A percentile compares a stretch with the other conserved stretches of the same genome.
Conservation (phyloP, 2,329 filamentous ascomycete species). For the Coniochaeta prunicola region DNA sequence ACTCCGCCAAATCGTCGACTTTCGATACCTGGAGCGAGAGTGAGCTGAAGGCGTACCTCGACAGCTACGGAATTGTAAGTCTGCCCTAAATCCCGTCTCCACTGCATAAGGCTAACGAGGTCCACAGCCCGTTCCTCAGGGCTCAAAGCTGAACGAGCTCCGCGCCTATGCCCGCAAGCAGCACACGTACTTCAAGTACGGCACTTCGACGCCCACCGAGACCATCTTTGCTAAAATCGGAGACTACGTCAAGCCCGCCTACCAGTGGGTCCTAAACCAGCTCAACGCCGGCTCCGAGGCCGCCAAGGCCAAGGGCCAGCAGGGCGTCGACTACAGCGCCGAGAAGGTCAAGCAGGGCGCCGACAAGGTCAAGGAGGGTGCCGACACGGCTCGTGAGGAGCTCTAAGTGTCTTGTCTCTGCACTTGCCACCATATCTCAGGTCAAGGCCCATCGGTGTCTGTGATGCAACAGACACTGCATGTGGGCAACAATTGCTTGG, state of each 20-base stretch:
- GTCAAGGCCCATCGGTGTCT: not conserved
- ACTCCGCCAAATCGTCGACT: slow-evolving; percentile 53
- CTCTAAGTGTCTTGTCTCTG: slow-evolving; percentile 26
- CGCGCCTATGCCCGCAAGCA: slow-evolving; percentile 66
- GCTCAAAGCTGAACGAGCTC: slow-evolving; percentile 61
- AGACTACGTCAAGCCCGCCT: slow-evolving; percentile 37
- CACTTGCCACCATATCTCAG: not conserved
- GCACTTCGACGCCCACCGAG: slow-evolving; percentile 57
- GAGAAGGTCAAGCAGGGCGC: slow-evolving; percentile 34
- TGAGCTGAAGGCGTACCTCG: slow-evolving; percentile 72
- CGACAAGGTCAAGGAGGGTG: slow-evolving; percentile 30
- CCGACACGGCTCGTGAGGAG: slow-evolving; percentile 37
- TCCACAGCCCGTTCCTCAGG: slow-evolving; percentile 49
- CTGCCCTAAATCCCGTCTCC: slow-evolving; percentile 13
- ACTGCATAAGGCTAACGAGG: slow-evolving; percentile 13
- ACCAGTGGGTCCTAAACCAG: slow-evolving; percentile 45
- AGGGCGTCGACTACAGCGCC: not conserved
- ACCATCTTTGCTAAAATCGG: slow-evolving; percentile 60
- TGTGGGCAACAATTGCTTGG: not conserved
- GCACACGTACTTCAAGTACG: slow-evolving; percentile 70
- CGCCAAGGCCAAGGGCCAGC: slow-evolving; percentile 24
- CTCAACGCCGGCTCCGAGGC: slow-evolving; percentile 39
- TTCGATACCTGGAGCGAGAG: slow-evolving; percentile 70
- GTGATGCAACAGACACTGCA: not conserved
- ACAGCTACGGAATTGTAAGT: slow-evolving; percentile 64